Evolutionary conservation across 2,329 filamentous ascomycete genomes (phyloP), one percentile per base, ranked within the genome.

Genomic region (Aspergillus latus): DNA sequence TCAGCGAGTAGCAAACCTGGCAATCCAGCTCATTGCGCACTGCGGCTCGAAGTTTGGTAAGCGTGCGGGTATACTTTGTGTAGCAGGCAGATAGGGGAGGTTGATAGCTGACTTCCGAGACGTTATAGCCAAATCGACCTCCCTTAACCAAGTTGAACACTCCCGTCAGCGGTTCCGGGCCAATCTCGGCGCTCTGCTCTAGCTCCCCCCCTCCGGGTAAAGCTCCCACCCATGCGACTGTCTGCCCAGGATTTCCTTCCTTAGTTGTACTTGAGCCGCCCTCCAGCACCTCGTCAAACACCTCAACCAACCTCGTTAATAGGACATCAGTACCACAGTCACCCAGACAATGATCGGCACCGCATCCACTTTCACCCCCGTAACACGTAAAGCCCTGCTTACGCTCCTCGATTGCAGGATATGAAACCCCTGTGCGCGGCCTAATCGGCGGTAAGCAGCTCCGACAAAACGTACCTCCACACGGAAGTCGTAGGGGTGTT

Each of bases 1-100:
- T 88, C 21, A 95, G 73, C 40, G 86, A 84, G 71, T 93, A 95
- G 74, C 92, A 96, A 57, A 96, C 86, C 65, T 94, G 90, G 63
- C 92, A 97, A 66, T 96, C 91, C 67, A 95, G 78, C 68, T 96
- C 91, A 13, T 80, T 78, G 58, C 86, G 83, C 2, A 84, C 79
- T 1, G 79, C 76, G 28, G 88, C 82, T 64, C 85, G 84, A 11
- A 94, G 68, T 34, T 78, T 79, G 29, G 80, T 74, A 29, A 92
- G 73, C 7, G 87, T 66, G 7, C 67, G 71, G 4, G 67, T 62
- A 58, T 88, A 84, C 13, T 16, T 30, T 7, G 11, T 21, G 16
- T 81, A 58, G 32, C 57, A 46, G 15, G 52, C 26, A 13, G 30
- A n/a, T n/a, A 44, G 59, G 28, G 30, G 30, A 3, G 59, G 49